A percentile compares a stretch with the other conserved stretches of the same genome.
Conservation (phyloP, 140 eudicot species). For the Bidens hawaiensis region DNA sequence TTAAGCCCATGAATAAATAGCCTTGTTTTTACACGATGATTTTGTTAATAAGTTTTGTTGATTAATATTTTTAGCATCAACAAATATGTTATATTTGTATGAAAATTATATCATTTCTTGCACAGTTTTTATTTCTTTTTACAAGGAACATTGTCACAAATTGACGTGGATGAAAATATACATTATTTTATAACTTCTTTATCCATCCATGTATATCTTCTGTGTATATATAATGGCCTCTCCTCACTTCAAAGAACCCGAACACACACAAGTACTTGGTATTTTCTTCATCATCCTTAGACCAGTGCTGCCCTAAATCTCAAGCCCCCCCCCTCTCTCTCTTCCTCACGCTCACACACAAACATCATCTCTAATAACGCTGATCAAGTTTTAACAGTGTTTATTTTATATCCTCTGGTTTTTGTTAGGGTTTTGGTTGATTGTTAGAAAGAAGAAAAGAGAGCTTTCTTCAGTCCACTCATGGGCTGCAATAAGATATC, state of each 20-base stretch:
- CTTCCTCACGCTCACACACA: background rate
- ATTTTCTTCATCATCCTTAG: background rate
- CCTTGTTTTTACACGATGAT: background rate
- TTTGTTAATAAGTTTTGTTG: background rate
- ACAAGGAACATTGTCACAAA: too few relatives aligned
- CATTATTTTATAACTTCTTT: conserved; percentile 1
- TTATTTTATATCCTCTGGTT: background rate
- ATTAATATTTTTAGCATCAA: background rate
- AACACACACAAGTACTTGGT: background rate
- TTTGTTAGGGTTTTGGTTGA: background rate
- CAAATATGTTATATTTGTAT: background rate
- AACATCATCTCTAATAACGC: background rate
- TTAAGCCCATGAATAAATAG: too few relatives aligned
- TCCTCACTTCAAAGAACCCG: conserved; percentile 13
- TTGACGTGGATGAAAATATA: background rate
- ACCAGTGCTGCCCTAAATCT: background rate
- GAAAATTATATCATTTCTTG: background rate
- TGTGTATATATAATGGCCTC: conserved; percentile 25
- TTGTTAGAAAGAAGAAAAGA: conserved; percentile 4
- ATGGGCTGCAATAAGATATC: conserved; percentile 58
- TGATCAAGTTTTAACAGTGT: background rate
- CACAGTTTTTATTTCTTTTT: background rate
- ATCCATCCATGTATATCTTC: background rate
- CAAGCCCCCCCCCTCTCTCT: background rate
- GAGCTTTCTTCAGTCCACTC: conserved; percentile 73